Base-by-base conservation (phyloP, 805 yeast species). In the Wickerhamomyces canadensis region DNA sequence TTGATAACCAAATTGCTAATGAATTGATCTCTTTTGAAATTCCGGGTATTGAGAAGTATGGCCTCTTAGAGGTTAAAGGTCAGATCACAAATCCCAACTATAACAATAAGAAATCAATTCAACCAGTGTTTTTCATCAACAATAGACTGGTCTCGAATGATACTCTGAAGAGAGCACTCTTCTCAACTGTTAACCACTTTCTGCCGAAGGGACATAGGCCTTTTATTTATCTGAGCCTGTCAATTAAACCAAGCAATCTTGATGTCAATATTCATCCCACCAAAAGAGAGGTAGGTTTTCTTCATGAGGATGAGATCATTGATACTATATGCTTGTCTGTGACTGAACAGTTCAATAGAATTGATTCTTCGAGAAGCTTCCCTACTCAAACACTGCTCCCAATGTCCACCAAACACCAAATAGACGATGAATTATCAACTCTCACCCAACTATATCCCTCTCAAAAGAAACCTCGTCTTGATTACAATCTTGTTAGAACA, bases 181-280 rank as follows among this genome's bases (percentile, higher is more conserved):
- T 63, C 19, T 67, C 78, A 15, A 60, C 72, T 4, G 36, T 51
- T 4, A 40, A 45, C 10, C 54, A 51, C 19, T 84, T 74, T 53
- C 59, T 91, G 15, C 96, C 97, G 1, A 84, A 81, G 47, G 94
- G 94, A 0, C 68, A 67, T 31, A 76, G 70, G 46, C 82, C 95
- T 0, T 93, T 93, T 54, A 69, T 85, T 1, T 93, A 88, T 58
- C 41, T 93, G 36, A 69, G 84, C 33, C 55, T 93, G n/a, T 64
- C 64, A 15, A 76, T 93, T 3, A 64, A 69, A 17, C 84, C 96
- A 1, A 62, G 61, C 24, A 79, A 80, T 42, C 69, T 93, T 7
- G 98, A 93, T 57, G 98, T 93, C 13, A 93, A 93, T 55, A 80
- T 93, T 12, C 98, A 93, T 54, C 98, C 98, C 0, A 91, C 98